Conservation (phyloP, 176 grass and related monocot species). For the sorghum (Sorghum bicolor) region DNA sequence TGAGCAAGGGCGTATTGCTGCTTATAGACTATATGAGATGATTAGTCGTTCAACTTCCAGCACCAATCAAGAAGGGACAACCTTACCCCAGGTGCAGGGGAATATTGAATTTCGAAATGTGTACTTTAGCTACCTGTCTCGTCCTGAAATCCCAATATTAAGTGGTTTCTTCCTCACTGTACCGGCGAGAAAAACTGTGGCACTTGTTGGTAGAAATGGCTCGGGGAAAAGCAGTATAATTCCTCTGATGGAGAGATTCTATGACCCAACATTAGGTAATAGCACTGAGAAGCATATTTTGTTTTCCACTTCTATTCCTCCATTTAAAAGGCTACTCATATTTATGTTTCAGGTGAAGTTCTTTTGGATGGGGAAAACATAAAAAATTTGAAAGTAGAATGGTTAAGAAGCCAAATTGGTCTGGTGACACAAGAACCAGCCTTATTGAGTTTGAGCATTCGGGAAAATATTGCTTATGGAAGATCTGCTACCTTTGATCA, state of each 20-base stretch:
- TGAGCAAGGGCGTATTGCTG: constrained; percentile 95
- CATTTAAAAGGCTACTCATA: constrained; percentile 8
- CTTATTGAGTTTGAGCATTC: constrained; percentile 94
- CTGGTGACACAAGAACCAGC: constrained; percentile 97
- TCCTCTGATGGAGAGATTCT: constrained; percentile 99
- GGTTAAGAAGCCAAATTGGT: constrained; percentile 99
- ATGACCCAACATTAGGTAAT: constrained; percentile 97
- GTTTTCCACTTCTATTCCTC: constrained; percentile 4
- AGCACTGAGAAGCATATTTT: constrained; percentile 18
- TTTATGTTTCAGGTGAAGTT: constrained; percentile 81
- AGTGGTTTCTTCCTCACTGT: constrained; percentile 98
- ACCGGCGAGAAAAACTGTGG: constrained; percentile 95
- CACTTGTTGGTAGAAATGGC: constrained; percentile 99
- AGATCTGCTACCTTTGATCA: constrained; percentile 88
- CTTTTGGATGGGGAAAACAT: constrained; percentile 99
- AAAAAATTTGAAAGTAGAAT: constrained; percentile 93
- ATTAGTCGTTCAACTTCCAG: constrained; percentile 88
- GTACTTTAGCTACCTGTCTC: constrained; percentile 97
- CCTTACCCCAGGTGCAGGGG: constrained; percentile 77
- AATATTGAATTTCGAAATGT: constrained; percentile 99
- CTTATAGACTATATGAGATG: constrained; percentile 99
- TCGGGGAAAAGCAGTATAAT: constrained; percentile 99
- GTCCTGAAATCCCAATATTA: constrained; percentile 98
- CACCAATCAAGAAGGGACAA: constrained; percentile 82
- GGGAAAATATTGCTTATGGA: constrained; percentile 97